Base-by-base conservation (phyloP, 805 yeast species). In the Spathaspora gorwiae region DNA sequence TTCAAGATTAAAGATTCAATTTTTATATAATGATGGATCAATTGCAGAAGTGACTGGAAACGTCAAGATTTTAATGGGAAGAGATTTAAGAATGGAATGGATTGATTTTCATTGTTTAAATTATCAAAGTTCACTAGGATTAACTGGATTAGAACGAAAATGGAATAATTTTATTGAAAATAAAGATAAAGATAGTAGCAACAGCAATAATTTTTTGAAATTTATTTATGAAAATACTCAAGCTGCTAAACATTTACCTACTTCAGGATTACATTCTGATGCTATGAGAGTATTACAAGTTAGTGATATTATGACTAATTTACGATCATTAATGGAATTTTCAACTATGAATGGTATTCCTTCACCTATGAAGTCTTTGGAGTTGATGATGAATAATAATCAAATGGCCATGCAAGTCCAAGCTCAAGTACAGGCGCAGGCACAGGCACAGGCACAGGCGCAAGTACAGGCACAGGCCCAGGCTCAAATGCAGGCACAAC, bases 231-330 rank as follows among this genome's bases (percentile, higher is more conserved):
- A 47, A 3, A 46, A 66, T 32, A 68, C 73, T 35, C 64, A 66
- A 36, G 81, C 83, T 0, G 72, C 72, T 49, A 67, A 72, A 38
- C 66, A 67, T 35, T 64, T 81, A 45, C 68, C 81, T 5, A 73
- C 75, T 44, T 76, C 77, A 50, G 95, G 95, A 0, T 62, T 85
- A 5, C 81, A 80, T 44, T 81, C 78, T 42, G 75, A 75, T 35
- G 81, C 87, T 6, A 76, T 87, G 79, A 68, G 92, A 47, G 72
- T 83, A 19, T 64, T 88, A 65, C 92, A 87, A 60, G 79, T 86
- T 5, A 77, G 89, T 36, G 94, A 87, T 61, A 83, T 84, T 8
- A 84, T 89, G 88, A 73, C 89, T 0, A 79, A 80, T 49, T 70
- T 88, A 50, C 75, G 78, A 45, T 81, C 85, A 6, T 65, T 89